These are phyloP conservation scores for Coffea humblotiana DNA, from an alignment of 305 asterid species.

Conservation along the genomic window DNA sequence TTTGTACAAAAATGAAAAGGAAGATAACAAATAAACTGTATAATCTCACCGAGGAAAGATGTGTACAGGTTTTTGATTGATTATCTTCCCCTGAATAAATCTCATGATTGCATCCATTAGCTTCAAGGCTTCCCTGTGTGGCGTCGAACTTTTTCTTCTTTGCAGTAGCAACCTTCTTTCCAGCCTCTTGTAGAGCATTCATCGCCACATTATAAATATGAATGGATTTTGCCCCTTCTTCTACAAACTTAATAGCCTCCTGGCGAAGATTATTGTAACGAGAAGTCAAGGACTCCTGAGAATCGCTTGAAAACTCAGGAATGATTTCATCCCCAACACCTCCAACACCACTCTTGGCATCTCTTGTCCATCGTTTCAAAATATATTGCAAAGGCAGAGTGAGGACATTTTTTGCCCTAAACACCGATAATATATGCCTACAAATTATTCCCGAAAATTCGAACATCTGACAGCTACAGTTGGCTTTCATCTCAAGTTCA, in stretches of 20 bases:
- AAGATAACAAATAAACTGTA: neutral
- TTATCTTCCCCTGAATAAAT: conserved; percentile 1
- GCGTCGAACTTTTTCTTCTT: conserved; percentile 42
- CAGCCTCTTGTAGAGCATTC: conserved; percentile 38
- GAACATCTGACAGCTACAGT: conserved; percentile 41
- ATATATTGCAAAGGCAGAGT: conserved; percentile 36
- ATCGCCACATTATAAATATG: conserved; percentile 34
- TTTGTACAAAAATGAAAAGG: neutral
- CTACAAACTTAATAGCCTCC: conserved; percentile 42
- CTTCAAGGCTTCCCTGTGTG: conserved; percentile 8
- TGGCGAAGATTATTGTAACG: conserved; percentile 35
- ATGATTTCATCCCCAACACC: conserved; percentile 17
- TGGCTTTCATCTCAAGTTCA: conserved; percentile 37
- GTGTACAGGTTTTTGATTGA: neutral
- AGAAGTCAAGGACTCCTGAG: conserved; percentile 28
- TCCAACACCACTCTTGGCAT: conserved; percentile 31
- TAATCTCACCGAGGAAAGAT: conserved; percentile 22
- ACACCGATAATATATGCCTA: conserved; percentile 42
- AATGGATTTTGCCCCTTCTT: conserved; percentile 45
- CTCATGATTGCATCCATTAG: conserved; percentile 21
- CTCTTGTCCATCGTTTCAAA: conserved; percentile 41
- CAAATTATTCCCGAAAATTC: conserved; percentile 45
- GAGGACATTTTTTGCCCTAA: conserved; percentile 40
- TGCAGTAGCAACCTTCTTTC: conserved; percentile 36
- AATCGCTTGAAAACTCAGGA: conserved; percentile 22